Conservation (phyloP, 116 monocot genomes). For the Papilionanthe hybrid region DNA sequence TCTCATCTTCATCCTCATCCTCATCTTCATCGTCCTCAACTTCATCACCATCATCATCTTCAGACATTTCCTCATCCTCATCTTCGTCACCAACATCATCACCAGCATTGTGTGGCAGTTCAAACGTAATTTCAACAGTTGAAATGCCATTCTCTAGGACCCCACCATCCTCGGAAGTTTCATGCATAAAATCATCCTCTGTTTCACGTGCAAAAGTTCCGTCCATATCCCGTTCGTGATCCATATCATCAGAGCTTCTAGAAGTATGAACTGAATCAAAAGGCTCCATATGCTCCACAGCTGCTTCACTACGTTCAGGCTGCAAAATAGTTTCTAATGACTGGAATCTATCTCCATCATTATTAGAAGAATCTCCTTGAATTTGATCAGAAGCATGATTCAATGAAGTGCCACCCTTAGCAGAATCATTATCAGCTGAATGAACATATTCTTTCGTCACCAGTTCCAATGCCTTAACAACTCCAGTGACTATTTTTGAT, state of each 20-base stretch:
- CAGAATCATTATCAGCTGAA: slow-evolving; percentile 59
- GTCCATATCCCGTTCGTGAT: slow-evolving; percentile 72
- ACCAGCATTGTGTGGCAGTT: slow-evolving; percentile 57
- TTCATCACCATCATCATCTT: slow-evolving; percentile 58
- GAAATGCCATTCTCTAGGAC: slow-evolving; percentile 59
- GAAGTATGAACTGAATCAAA: slow-evolving; percentile 53
- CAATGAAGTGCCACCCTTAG: slow-evolving; percentile 44
- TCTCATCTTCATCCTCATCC: slow-evolving; percentile 61
- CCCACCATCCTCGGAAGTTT: slow-evolving; percentile 66
- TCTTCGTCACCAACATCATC: slow-evolving; percentile 80
- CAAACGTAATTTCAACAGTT: slow-evolving; percentile 92
- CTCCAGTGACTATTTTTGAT: slow-evolving; percentile 70
- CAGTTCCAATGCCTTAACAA: slow-evolving; percentile 80
- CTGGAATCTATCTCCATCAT: slow-evolving; percentile 44
- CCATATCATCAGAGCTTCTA: slow-evolving; percentile 77
- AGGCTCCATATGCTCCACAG: slow-evolving; percentile 54
- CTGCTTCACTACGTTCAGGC: slow-evolving; percentile 48
- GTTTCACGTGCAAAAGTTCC: slow-evolving; percentile 57
- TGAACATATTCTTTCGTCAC: slow-evolving; percentile 89
- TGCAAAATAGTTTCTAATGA: slow-evolving; percentile 63
- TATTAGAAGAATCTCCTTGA: slow-evolving; percentile 37
- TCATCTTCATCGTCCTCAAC: slow-evolving; percentile 57
- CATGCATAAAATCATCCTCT: slow-evolving; percentile 89
- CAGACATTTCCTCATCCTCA: slow-evolving; percentile 91
- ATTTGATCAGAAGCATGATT: slow-evolving; percentile 52